phyloP scores from a whole-genome alignment of 371 early-diverging fungal species.

The Circinella minor region DNA sequence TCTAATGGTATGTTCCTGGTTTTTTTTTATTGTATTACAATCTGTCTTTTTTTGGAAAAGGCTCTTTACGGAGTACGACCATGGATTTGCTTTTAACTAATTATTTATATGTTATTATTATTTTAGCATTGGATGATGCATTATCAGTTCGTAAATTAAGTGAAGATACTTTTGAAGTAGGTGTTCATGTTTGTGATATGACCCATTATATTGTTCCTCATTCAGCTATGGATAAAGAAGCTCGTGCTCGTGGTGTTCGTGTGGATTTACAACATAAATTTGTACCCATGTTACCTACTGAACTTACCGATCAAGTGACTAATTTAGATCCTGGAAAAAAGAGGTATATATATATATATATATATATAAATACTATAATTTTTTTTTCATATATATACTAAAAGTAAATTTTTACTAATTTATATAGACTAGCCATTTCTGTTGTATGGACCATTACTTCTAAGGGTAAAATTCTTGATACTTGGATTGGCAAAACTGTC shows the following conservation, averaged over 20 bases:
- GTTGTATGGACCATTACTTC: constrained; percentile 82
- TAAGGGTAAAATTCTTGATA: constrained; percentile 65
- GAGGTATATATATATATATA: constrained; percentile 26
- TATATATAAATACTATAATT: background rate
- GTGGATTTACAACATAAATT: constrained; percentile 89
- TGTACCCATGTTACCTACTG: constrained; percentile 96
- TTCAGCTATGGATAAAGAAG: constrained; percentile 90
- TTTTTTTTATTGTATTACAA: background rate
- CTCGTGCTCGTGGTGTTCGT: constrained; percentile 87
- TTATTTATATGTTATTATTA: background rate
- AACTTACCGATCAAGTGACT: constrained; percentile 78
- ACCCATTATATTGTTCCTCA: constrained; percentile 89
- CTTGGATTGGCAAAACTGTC: constrained; percentile 75
- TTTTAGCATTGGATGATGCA: constrained; percentile 86
- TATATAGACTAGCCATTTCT: constrained; percentile 76
- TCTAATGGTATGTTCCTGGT: constrained; percentile 71
- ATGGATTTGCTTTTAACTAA: background rate
- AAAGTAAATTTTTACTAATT: too few relatives aligned
- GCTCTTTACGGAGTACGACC: background rate
- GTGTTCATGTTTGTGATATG: constrained; percentile 98
- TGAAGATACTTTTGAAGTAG: constrained; percentile 78
- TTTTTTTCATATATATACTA: too few relatives aligned
- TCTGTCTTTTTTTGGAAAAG: background rate
- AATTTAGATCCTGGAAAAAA: constrained; percentile 31
- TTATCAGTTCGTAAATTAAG: constrained; percentile 70